phyloP scores from a whole-genome alignment of 805 yeast genomes.

The Barnettozyma sp. region DNA sequence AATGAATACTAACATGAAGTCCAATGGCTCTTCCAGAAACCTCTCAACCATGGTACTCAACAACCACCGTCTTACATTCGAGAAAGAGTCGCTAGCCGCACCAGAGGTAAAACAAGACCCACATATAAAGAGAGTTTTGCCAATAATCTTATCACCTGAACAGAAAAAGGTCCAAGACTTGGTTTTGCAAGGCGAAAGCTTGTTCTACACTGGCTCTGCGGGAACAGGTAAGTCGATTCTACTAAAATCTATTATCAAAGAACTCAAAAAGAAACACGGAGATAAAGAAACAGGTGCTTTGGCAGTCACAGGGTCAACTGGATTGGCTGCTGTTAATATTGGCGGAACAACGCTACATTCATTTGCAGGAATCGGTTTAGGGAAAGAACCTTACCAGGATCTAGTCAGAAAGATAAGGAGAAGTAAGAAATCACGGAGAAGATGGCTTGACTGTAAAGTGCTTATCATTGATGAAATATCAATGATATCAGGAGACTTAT shows the following conservation, averaged over 20 bases:
- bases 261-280: conserved; percentile 39
- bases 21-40: background rate
- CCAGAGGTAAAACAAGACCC: conserved; percentile 1
- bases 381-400: conserved; percentile 41
- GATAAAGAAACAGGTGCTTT: conserved; percentile 41
- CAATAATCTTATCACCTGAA: conserved; percentile 43
- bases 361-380: conserved; percentile 73
- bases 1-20: background rate
- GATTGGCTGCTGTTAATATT: conserved; percentile 74
- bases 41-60: conserved; percentile 6
- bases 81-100: conserved; percentile 2
- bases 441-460: conserved; percentile 54
- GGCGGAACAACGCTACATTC: conserved; percentile 77
- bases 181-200: conserved; percentile 55
- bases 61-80: background rate
- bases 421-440: conserved; percentile 39
- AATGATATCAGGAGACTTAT: conserved; percentile 66
- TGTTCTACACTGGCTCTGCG: conserved; percentile 96
- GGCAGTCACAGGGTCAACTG: conserved; percentile 81
- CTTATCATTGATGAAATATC: conserved; percentile 73
- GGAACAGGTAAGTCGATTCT: conserved; percentile 96
- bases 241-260: conserved; percentile 54
- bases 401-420: conserved; percentile 48
- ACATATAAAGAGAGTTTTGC: conserved; percentile 21
- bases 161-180: conserved; percentile 60